Conservation (phyloP, 148 eudicot species). For the Talinum fruticosum region DNA sequence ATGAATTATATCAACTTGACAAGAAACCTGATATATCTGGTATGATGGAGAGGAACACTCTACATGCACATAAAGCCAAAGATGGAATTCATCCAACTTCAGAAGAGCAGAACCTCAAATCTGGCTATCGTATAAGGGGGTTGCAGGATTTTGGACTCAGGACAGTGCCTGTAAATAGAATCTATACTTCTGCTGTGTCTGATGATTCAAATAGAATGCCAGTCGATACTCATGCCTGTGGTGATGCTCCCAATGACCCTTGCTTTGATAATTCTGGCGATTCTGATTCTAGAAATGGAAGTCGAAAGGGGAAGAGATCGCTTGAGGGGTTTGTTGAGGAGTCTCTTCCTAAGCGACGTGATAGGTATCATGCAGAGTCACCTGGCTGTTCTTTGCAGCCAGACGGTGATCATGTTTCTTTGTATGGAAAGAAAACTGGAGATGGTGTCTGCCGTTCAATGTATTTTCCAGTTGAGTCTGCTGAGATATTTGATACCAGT, state of each 20-base stretch:
- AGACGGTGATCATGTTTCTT: conserved; percentile 26
- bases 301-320: conserved; percentile 42
- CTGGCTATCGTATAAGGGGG: conserved; percentile 40
- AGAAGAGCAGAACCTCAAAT: conserved; percentile 40
- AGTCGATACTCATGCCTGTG: conserved; percentile 30
- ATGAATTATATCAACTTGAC: conserved; percentile 34
- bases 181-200: conserved; percentile 27
- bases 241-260: conserved; percentile 27
- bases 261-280: conserved; percentile 28
- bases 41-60: conserved; percentile 33
- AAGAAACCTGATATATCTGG: conserved; percentile 33
- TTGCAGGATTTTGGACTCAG: conserved; percentile 49
- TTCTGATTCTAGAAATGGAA: conserved; percentile 30
- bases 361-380: conserved; percentile 35
- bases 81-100: conserved; percentile 35
- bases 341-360: conserved; percentile 46
- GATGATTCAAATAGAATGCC: conserved; percentile 35
- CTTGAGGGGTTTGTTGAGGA: conserved; percentile 41
- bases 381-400: conserved; percentile 36
- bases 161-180: conserved; percentile 36
- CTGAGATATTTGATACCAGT: conserved; percentile 31
- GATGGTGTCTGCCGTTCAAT: conserved; percentile 29
- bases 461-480: conserved; percentile 37
- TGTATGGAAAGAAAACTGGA: conserved; percentile 38
- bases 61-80: conserved; percentile 27